Evolutionary conservation across 768 basidiomycete genomes (phyloP).

Genomic region (Thelephora ganbajun): DNA sequence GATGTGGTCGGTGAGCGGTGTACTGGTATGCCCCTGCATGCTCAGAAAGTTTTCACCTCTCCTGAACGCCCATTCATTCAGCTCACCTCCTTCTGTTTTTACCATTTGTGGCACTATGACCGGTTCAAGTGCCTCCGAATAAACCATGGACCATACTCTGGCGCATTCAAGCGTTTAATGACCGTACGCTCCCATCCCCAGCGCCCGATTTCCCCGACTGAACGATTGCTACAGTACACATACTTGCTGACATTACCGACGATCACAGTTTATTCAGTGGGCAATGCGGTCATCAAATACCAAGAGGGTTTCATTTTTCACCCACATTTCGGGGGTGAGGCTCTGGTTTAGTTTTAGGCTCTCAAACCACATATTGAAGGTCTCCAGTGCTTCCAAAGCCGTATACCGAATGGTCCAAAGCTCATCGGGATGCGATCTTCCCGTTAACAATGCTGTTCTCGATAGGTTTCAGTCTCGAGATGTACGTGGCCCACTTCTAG

Average conservation of each 20-base stretch:
- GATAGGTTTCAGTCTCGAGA: conserved; percentile 59
- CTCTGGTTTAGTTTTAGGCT: background rate
- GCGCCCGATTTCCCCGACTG: background rate
- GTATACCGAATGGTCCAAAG: conserved; percentile 36
- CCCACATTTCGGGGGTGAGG: conserved; percentile 32
- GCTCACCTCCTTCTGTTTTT: conserved; percentile 50
- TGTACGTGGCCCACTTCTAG: conserved; percentile 29
- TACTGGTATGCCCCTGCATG: no score
- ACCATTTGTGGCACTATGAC: conserved; percentile 73
- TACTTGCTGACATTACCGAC: conserved; percentile 54
- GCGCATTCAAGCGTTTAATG: conserved; percentile 80
- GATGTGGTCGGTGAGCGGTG: background rate
- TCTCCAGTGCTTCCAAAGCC: conserved; percentile 52
- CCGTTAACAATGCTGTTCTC: conserved; percentile 55
- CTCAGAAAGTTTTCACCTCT: no score
- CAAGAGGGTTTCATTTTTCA: conserved; percentile 41
- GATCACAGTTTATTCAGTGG: conserved; percentile 40
- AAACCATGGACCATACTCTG: conserved; percentile 46
- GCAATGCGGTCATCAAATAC: conserved; percentile 65
- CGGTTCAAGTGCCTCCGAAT: conserved; percentile 61
- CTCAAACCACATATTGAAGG: conserved; percentile 1
- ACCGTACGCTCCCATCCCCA: conserved; percentile 35
- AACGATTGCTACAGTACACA: conserved; percentile 38
- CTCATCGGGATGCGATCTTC: conserved; percentile 35
- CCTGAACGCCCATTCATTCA: conserved; percentile 11